Conservation (phyloP, 2,329 filamentous ascomycete species). For the Colletotrichum theobromicola region DNA sequence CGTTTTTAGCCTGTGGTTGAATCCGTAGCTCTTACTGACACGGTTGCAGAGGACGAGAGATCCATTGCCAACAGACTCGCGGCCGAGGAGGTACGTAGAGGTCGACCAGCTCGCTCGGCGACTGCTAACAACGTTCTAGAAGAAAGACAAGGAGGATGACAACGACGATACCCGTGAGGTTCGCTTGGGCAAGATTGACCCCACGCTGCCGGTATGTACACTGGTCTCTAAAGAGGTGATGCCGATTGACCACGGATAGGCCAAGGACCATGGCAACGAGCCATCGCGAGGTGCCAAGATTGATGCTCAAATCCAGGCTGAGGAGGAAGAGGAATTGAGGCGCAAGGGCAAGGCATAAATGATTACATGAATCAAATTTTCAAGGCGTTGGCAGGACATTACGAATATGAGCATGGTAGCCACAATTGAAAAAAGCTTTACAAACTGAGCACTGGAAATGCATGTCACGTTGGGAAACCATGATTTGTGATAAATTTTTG, state of each 20-base stretch:
- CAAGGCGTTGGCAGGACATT: background rate
- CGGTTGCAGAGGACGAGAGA: conserved; percentile 67
- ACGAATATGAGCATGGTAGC: background rate
- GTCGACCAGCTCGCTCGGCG: no score
- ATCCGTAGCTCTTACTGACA: conserved; percentile 22
- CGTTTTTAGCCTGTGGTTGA: conserved; percentile 25
- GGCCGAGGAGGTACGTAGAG: conserved; percentile 66
- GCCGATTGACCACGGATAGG: conserved; percentile 40
- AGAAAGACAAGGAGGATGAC: conserved; percentile 6
- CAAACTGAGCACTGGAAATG: background rate
- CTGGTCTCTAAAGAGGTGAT: background rate
- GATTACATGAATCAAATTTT: background rate
- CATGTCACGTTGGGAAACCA: no score
- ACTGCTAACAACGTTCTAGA: background rate
- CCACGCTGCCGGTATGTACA: conserved; percentile 60
- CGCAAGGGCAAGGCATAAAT: conserved; percentile 59
- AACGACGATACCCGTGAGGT: conserved; percentile 45
- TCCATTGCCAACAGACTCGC: conserved; percentile 75
- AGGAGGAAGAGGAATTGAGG: conserved; percentile 69
- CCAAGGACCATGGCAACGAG: conserved; percentile 73
- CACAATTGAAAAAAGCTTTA: background rate
- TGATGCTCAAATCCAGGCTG: conserved; percentile 70
- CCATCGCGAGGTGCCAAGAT: conserved; percentile 75
- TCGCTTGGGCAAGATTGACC: conserved; percentile 58
- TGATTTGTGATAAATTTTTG: background rate